phyloP scores from a whole-genome alignment of 2,329 filamentous ascomycete species.

The Helotiales sp. region DNA sequence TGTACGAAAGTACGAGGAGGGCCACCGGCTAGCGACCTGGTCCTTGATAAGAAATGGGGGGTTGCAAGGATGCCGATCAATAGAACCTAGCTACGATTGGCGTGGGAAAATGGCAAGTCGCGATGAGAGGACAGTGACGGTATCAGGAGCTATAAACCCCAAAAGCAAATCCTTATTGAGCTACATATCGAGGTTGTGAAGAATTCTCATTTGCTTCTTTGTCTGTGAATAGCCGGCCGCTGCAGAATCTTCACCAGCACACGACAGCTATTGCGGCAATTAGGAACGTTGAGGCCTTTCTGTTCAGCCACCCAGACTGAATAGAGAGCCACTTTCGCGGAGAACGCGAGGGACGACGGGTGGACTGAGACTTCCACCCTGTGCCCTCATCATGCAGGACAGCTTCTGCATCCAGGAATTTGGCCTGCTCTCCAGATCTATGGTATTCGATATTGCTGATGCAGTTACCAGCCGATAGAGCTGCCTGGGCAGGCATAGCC shows the following conservation, averaged over 20 bases:
- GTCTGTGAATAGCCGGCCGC: neutral
- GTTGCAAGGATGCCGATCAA: neutral
- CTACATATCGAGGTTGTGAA: slow-evolving; percentile 1
- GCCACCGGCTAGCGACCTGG: neutral
- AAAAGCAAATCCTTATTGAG: slow-evolving; percentile 6
- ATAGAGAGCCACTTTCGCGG: neutral
- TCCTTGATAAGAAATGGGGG: slow-evolving; percentile 6
- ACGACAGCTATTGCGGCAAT: slow-evolving; percentile 14
- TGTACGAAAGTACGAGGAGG: too few species aligned
- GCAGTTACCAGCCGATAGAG: neutral
- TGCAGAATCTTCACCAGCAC: slow-evolving; percentile 5
- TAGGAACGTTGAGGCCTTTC: slow-evolving; percentile 8
- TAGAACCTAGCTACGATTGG: neutral
- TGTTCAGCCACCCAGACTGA: slow-evolving; percentile 4
- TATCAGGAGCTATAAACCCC: neutral
- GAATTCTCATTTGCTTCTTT: slow-evolving; percentile 14
- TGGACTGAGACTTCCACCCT: slow-evolving; percentile 3
- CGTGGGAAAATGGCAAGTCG: neutral
- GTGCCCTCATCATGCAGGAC: slow-evolving; percentile 16
- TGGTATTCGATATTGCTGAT: neutral
- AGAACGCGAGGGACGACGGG: neutral
- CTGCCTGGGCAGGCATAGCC: neutral
- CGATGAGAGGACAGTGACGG: neutral
- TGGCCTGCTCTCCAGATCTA: neutral
- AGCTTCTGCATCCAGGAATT: slow-evolving; percentile 1